Percentiles rank a stretch among this genome's conserved stretches.
Conservation (phyloP, 208 protist genomes). For the Sergeia podlipaevii region DNA sequence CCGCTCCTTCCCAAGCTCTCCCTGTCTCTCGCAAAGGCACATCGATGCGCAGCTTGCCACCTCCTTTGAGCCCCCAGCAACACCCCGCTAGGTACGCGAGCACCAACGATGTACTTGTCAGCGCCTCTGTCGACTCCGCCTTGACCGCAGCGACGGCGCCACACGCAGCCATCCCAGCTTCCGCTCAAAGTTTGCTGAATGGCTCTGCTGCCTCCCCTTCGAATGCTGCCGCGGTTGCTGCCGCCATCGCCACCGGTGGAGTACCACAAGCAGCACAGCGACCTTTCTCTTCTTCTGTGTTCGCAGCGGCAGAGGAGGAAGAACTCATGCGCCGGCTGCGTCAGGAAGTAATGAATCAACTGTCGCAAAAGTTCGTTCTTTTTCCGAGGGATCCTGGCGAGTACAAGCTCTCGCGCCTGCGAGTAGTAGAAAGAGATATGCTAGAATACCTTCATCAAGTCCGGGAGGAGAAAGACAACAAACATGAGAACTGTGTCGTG, state of each 20-base stretch:
- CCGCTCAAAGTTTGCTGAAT: background rate
- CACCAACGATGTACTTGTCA: too few relatives aligned
- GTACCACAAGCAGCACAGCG: constrained; percentile 4
- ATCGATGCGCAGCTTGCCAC: too few relatives aligned
- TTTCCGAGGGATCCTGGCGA: constrained; percentile 54
- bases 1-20: too few relatives aligned
- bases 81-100: too few relatives aligned
- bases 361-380: constrained; percentile 37
- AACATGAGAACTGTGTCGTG: constrained; percentile 79
- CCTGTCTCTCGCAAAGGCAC: too few relatives aligned
- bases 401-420: constrained; percentile 65
- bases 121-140: too few relatives aligned
- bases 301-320: constrained; percentile 43
- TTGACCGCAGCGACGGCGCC: background rate
- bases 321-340: constrained; percentile 45
- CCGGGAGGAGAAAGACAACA: constrained; percentile 56
- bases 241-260: background rate
- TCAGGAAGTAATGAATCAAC: constrained; percentile 70
- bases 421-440: constrained; percentile 72
- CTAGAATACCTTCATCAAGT: constrained; percentile 85
- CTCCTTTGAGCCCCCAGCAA: too few relatives aligned
- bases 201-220: background rate
- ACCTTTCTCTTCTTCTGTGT: constrained; percentile 13
- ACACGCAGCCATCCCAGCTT: background rate
- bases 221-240: background rate